A percentile compares a stretch with the other conserved stretches of the same genome.
phyloP scores from a whole-genome alignment of 805 yeast genomes.

The Metschnikowia aberdeeniae region DNA sequence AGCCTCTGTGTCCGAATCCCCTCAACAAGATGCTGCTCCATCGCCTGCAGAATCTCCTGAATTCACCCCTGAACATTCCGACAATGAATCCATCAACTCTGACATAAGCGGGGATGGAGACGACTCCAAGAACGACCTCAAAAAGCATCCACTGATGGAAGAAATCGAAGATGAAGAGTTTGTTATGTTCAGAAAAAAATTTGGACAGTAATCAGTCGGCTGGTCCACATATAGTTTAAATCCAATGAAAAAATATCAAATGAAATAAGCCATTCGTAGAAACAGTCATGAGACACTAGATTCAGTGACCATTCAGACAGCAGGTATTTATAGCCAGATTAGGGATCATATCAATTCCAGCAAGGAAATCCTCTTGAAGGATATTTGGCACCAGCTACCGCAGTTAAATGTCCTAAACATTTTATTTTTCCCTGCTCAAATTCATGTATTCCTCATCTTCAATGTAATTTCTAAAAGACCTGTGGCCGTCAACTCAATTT shows the following conservation, averaged over 20 bases:
- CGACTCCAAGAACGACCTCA: slow-evolving; percentile 6
- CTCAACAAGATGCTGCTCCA: background rate
- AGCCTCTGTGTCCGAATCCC: no score
- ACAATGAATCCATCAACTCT: slow-evolving; percentile 11
- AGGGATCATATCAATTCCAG: no score
- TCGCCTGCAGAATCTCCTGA: background rate
- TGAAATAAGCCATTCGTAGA: background rate
- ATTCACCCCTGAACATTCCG: slow-evolving; percentile 3
- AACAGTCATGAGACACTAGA: no score
- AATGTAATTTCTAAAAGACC: no score
- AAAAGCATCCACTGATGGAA: slow-evolving; percentile 20
- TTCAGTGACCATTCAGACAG: no score
- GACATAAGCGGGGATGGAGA: slow-evolving; percentile 6
- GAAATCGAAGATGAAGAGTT: slow-evolving; percentile 35
- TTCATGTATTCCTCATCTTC: no score
- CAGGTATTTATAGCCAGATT: no score
- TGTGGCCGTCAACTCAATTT: no score
- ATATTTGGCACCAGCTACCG: no score
- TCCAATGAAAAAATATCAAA: background rate
- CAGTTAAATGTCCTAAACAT: no score
- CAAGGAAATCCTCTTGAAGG: no score
- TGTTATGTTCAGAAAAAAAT: slow-evolving; percentile 37
- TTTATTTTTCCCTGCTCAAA: no score
- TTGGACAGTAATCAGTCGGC: slow-evolving; percentile 18
- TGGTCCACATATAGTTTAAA: background rate